These are phyloP conservation scores for Purshia tridentata DNA, from an alignment of 306 rosid genomes.

Conservation along the genomic window DNA sequence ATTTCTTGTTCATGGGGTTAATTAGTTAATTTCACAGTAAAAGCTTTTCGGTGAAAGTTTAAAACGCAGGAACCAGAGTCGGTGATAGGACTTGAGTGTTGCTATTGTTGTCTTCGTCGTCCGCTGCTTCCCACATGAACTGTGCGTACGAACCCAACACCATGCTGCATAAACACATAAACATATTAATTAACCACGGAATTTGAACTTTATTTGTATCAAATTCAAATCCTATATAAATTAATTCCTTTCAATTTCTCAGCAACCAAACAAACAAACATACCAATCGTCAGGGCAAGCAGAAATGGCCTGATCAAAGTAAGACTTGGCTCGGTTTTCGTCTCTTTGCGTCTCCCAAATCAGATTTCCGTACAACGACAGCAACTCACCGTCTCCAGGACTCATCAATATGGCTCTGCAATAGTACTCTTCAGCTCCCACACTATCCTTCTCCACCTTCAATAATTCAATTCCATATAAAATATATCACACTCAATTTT, in stretches of 20 bases:
- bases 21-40: too few relatives aligned
- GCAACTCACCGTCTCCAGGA: constrained; percentile 75
- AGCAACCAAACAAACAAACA: not conserved
- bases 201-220: not conserved
- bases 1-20: too few relatives aligned
- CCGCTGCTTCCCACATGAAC: constrained; percentile 73
- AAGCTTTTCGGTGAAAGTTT: not conserved
- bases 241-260: too few relatives aligned
- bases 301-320: constrained; percentile 65
- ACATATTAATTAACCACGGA: not conserved
- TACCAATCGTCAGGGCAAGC: constrained; percentile 73
- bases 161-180: constrained; percentile 38
- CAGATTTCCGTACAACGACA: constrained; percentile 64
- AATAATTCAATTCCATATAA: not conserved
- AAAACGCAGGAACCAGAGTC: constrained; percentile 43
- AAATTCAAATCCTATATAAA: too few relatives aligned
- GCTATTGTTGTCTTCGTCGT: constrained; percentile 29
- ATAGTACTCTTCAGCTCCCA: constrained; percentile 68
- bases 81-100: constrained; percentile 10
- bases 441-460: constrained; percentile 59
- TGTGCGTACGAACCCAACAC: constrained; percentile 70
- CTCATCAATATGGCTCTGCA: constrained; percentile 73
- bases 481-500: not conserved
- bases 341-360: constrained; percentile 79
- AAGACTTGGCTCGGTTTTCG: constrained; percentile 54